phyloP scores from a whole-genome alignment of 2,329 filamentous ascomycete species.

The Sporothrix dimorphospora region DNA sequence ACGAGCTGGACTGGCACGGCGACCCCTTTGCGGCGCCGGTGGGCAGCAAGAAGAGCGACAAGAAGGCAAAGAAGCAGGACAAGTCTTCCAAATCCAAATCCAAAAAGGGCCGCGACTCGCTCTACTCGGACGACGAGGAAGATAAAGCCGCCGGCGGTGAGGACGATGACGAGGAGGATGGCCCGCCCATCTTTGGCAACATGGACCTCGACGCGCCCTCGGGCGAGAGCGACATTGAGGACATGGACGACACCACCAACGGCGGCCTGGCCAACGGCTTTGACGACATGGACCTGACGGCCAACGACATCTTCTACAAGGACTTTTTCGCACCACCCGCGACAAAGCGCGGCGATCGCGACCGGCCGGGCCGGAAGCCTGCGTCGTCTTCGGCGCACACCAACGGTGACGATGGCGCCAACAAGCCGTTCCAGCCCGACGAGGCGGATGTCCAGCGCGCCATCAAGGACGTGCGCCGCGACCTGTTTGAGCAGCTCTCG shows the following conservation, averaged over 20 bases:
- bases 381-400: too few relatives aligned
- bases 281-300: constrained; percentile 57
- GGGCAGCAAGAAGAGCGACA: constrained; percentile 36
- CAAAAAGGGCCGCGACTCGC: constrained; percentile 25
- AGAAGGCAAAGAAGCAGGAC: constrained; percentile 31
- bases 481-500: constrained; percentile 81
- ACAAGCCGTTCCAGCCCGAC: constrained; percentile 49
- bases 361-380: constrained; percentile 46
- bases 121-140: constrained; percentile 33
- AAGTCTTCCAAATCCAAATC: constrained; percentile 31
- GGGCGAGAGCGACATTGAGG: constrained; percentile 68
- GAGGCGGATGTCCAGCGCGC: constrained; percentile 76
- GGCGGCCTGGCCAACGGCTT: constrained; percentile 48
- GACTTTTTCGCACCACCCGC: constrained; percentile 92
- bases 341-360: constrained; percentile 65
- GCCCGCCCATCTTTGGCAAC: constrained; percentile 82
- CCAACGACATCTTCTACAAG: constrained; percentile 86
- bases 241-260: constrained; percentile 60
- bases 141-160: constrained; percentile 42
- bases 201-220: constrained; percentile 73
- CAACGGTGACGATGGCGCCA: constrained; percentile 44
- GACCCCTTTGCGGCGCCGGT: constrained; percentile 64
- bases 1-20: constrained; percentile 77
- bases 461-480: constrained; percentile 79
- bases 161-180: constrained; percentile 69